phyloP scores from a whole-genome alignment of 176 grass and related monocot species.

The Olyra latifolia region DNA sequence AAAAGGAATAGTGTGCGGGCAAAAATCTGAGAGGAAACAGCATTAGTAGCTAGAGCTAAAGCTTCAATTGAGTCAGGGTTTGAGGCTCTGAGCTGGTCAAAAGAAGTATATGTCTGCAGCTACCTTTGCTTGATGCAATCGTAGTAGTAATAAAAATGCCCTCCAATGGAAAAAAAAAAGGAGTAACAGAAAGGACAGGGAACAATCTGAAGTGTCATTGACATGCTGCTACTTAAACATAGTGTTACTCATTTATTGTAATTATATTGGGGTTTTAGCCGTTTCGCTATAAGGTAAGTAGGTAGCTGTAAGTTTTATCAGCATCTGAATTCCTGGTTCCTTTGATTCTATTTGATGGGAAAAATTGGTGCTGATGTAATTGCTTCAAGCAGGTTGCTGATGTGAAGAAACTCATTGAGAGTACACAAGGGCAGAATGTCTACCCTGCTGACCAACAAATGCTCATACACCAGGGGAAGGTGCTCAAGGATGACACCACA shows the following conservation, averaged over 20 bases:
- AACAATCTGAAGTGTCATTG: not conserved
- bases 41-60: not conserved
- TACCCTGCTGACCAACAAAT: constrained; percentile 84
- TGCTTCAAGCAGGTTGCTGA: constrained; percentile 55
- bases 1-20: not conserved
- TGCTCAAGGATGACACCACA: constrained; percentile 74
- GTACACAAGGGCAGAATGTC: constrained; percentile 53
- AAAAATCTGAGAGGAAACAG: not conserved
- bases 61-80: not conserved
- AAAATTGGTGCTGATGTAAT: not conserved
- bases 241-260: not conserved
- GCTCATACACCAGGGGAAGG: constrained; percentile 77
- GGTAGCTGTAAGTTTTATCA: not conserved
- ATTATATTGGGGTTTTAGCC: not conserved
- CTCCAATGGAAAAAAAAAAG: not conserved
- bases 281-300: not conserved
- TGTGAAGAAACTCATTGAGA: constrained; percentile 76
- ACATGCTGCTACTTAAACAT: not conserved
- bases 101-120: not conserved
- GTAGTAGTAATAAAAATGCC: not conserved
- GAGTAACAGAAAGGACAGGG: not conserved
- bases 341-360: not conserved
- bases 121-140: not conserved
- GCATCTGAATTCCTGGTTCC: not conserved
- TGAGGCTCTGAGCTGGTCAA: not conserved